Evolutionary conservation across 2,329 filamentous ascomycete species (phyloP).

Genomic region (Gnomoniopsis smithogilvyi): DNA sequence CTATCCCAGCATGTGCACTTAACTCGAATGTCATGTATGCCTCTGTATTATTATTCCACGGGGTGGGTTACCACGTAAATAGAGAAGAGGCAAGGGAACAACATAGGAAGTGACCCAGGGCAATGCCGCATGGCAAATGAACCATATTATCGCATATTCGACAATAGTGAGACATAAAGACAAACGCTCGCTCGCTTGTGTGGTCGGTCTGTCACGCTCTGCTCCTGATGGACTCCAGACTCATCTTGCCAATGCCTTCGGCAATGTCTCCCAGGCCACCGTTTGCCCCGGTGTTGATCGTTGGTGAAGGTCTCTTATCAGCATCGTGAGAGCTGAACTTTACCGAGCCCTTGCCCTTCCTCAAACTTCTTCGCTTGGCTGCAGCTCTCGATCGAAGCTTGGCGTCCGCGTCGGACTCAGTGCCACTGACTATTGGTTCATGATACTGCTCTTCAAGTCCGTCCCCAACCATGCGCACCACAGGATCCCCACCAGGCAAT

Average conservation of each 20-base stretch:
- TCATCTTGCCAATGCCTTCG: constrained; percentile 9
- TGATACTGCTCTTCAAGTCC: constrained; percentile 65
- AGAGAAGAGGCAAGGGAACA: too few relatives aligned
- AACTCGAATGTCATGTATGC: too few relatives aligned
- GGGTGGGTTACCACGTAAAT: too few relatives aligned
- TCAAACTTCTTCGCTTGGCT: constrained; percentile 14
- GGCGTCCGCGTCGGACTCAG: constrained; percentile 6
- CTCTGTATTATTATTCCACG: too few relatives aligned
- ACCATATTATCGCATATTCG: neutral
- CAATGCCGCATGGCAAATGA: neutral
- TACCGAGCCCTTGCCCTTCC: constrained; percentile 17
- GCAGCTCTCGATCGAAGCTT: constrained; percentile 15
- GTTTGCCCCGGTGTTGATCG: neutral
- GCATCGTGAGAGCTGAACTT: neutral
- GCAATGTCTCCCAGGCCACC: neutral
- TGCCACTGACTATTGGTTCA: constrained; percentile 37
- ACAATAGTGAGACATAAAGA: neutral
- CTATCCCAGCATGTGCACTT: too few relatives aligned
- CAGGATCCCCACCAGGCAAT: constrained; percentile 59
- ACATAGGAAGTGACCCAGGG: neutral
- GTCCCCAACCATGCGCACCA: constrained; percentile 30
- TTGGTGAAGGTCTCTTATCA: neutral
- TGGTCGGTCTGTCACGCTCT: neutral
- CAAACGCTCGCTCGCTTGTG: neutral
- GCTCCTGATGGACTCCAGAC: constrained; percentile 1